Percentiles rank a stretch among this genome's conserved stretches.
Evolutionary conservation across 2,329 filamentous ascomycete species (phyloP).

Genomic region (Pseudogymnoascus sp.): DNA sequence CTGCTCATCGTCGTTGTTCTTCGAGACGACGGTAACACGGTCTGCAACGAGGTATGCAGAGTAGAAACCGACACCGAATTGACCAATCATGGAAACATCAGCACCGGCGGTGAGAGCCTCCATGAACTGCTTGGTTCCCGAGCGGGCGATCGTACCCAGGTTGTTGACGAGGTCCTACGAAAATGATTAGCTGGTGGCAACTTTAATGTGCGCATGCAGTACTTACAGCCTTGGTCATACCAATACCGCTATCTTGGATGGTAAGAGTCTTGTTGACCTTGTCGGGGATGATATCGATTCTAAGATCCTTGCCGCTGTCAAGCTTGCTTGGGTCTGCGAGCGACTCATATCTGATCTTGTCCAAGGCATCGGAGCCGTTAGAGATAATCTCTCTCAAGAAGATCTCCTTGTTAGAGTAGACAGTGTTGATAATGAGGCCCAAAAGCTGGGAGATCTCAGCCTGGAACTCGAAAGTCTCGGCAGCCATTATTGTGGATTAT

Average conservation of each 20-base stretch:
- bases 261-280: constrained; percentile 97
- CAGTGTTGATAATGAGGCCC: constrained; percentile 99
- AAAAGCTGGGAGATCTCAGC: constrained; percentile 99
- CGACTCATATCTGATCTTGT: constrained; percentile 99
- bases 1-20: constrained; percentile 99
- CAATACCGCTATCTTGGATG: constrained; percentile 96
- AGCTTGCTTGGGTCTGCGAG: constrained; percentile 96
- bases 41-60: constrained; percentile 99
- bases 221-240: constrained; percentile 99
- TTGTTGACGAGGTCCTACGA: constrained; percentile 94
- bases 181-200: constrained; percentile 31
- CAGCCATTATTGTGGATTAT: constrained; percentile 58
- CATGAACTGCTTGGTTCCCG: constrained; percentile 99
- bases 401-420: constrained; percentile 99
- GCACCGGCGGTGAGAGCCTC: constrained; percentile 96
- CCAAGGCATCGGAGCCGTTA: constrained; percentile 96
- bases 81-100: constrained; percentile 99
- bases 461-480: constrained; percentile 99
- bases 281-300: constrained; percentile 97
- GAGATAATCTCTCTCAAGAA: constrained; percentile 98
- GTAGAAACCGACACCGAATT: constrained; percentile 99
- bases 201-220: background rate
- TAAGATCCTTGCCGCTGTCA: constrained; percentile 93
- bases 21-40: constrained; percentile 89
- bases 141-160: constrained; percentile 97